These are phyloP conservation scores for Pholiota molesta DNA, from an alignment of 768 basidiomycete species.

Conservation along the genomic window DNA sequence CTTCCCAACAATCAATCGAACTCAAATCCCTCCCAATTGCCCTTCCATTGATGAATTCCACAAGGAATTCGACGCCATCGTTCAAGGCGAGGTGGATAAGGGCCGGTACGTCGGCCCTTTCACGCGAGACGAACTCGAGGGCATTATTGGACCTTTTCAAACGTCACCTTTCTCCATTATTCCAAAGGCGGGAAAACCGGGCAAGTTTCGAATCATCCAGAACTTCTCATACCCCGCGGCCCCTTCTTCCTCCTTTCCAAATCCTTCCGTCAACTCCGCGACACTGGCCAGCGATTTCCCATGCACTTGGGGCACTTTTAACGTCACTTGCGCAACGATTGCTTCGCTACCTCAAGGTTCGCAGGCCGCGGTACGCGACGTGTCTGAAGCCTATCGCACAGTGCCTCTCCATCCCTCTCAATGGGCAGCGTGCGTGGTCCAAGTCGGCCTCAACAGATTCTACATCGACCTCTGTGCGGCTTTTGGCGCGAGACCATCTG, in stretches of 20 bases:
- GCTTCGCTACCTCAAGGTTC: slow-evolving; percentile 35
- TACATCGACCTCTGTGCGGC: slow-evolving; percentile 24
- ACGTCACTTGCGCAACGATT: slow-evolving; percentile 28
- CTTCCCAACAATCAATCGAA: too few relatives aligned
- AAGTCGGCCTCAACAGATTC: slow-evolving; percentile 21
- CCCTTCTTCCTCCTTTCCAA: not conserved
- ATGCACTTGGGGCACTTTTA: slow-evolving; percentile 47
- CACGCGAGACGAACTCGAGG: slow-evolving; percentile 23
- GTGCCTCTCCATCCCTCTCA: slow-evolving; percentile 34
- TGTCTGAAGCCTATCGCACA: slow-evolving; percentile 40
- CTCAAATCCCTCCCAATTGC: too few relatives aligned
- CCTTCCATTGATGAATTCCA: too few relatives aligned
- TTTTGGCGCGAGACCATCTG: slow-evolving; percentile 25
- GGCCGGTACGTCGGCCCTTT: slow-evolving; percentile 33
- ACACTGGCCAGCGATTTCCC: slow-evolving; percentile 37
- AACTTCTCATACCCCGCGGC: slow-evolving; percentile 34
- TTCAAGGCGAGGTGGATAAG: slow-evolving; percentile 17
- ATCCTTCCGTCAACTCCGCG: slow-evolving; percentile 30
- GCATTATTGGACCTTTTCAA: slow-evolving; percentile 36
- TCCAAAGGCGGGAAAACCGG: slow-evolving; percentile 32
- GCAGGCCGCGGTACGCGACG: slow-evolving; percentile 37
- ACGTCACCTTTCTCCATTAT: slow-evolving; percentile 37
- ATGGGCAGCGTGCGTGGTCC: slow-evolving; percentile 38
- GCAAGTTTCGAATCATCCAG: slow-evolving; percentile 33
- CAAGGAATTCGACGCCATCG: too few relatives aligned